phyloP scores from a whole-genome alignment of 1,284 basidiomycete genomes.

The Exobasidium cylindrosporum region DNA sequence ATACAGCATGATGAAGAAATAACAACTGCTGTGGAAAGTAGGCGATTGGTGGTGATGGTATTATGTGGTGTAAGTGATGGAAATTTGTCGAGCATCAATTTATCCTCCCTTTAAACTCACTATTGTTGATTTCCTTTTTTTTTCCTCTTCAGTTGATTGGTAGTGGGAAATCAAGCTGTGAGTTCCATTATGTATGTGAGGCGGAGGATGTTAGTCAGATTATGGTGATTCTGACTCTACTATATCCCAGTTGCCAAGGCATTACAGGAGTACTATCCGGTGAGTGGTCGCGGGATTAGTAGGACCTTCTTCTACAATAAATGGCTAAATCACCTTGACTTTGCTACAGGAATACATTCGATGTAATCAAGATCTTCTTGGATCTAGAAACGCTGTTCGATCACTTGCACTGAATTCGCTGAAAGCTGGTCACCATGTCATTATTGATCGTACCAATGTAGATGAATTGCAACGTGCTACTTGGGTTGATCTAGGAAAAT shows the following conservation, averaged over 20 bases:
- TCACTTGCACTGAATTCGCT: neutral
- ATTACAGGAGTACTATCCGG: neutral
- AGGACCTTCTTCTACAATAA: no score
- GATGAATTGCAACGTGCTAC: neutral
- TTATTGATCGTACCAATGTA: conserved; percentile 3
- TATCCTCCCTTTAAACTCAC: no score
- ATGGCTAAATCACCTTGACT: no score
- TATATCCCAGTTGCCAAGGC: neutral
- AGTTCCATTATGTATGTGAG: neutral
- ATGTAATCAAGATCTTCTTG: conserved; percentile 4
- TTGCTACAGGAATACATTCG: neutral
- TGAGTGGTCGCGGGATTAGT: no score
- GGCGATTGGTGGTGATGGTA: no score
- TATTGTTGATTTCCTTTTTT: no score
- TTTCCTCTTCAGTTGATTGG: neutral
- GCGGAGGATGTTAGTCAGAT: neutral
- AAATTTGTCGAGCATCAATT: no score
- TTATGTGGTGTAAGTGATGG: no score
- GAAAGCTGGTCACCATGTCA: neutral
- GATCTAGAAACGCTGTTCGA: neutral
- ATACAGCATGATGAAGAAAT: no score
- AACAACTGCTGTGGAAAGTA: no score
- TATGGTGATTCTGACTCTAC: neutral
- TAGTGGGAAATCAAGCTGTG: neutral
- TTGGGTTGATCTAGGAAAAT: neutral